Evolutionary conservation across 345 rosid genomes (phyloP).

Genomic region (Odontarrhena argentea): DNA sequence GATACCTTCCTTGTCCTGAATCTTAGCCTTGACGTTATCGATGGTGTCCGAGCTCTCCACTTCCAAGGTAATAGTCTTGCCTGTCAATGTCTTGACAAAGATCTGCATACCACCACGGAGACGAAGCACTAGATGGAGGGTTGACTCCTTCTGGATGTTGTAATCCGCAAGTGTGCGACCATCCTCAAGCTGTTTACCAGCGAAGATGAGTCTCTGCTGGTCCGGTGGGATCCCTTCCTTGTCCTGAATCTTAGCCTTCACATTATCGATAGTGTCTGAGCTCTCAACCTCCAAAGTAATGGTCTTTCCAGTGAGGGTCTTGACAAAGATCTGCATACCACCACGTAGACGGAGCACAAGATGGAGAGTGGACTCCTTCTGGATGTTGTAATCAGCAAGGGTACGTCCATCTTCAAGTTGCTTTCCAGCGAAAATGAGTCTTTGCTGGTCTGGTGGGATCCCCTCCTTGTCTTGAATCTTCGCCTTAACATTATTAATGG

Average conservation of each 20-base stretch:
- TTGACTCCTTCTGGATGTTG: constrained; percentile 33
- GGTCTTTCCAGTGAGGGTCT: constrained; percentile 26
- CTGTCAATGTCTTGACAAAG: constrained; percentile 27
- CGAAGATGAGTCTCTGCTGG: constrained; percentile 38
- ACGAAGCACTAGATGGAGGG: constrained; percentile 30
- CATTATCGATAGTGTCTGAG: constrained; percentile 30
- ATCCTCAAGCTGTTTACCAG: constrained; percentile 34
- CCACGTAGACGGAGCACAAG: constrained; percentile 42
- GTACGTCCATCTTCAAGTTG: constrained; percentile 45
- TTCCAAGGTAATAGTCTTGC: constrained; percentile 32
- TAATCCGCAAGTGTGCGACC: constrained; percentile 27
- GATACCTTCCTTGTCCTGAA: constrained; percentile 38
- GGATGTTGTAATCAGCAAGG: constrained; percentile 44
- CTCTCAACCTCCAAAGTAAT: constrained; percentile 30
- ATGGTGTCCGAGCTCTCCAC: constrained; percentile 35
- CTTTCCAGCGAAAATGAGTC: constrained; percentile 37
- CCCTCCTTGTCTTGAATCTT: constrained; percentile 40
- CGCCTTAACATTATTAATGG: constrained; percentile 32
- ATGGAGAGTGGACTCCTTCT: constrained; percentile 43
- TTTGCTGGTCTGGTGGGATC: constrained; percentile 47
- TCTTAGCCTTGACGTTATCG: constrained; percentile 27
- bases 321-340: constrained; percentile 36
- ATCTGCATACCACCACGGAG: constrained; percentile 37
- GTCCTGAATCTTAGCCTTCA: constrained; percentile 31
- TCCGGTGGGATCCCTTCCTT: constrained; percentile 38